Evolutionary conservation across 2,329 filamentous ascomycete species (phyloP).

Genomic region (Zopfia rhizophila): DNA sequence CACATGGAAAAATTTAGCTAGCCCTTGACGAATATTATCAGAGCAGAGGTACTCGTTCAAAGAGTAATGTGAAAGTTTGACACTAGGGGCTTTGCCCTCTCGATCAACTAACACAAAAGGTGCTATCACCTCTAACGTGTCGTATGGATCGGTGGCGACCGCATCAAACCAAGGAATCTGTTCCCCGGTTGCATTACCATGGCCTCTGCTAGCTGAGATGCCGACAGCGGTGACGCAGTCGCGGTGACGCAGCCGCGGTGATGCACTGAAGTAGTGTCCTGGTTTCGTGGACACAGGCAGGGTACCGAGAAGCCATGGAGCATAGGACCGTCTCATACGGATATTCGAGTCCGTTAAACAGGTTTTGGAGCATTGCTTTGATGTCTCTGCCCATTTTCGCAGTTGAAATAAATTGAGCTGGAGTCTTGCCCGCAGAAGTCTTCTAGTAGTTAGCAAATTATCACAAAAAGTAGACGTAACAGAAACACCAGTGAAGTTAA

Average conservation of each 20-base stretch:
- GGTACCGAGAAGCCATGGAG: slow-evolving; percentile 5
- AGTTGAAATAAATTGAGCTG: slow-evolving; percentile 14
- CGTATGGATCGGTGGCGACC: slow-evolving; percentile 15
- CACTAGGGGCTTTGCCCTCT: neutral
- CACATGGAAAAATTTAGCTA: slow-evolving; percentile 5
- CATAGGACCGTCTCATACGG: slow-evolving; percentile 5
- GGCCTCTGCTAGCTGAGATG: slow-evolving; percentile 12
- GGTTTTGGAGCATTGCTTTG: slow-evolving; percentile 6
- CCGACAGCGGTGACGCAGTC: slow-evolving; percentile 4
- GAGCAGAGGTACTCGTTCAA: slow-evolving; percentile 7
- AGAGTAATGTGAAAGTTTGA: slow-evolving; percentile 8
- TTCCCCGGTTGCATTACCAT: slow-evolving; percentile 13
- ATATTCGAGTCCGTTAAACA: slow-evolving; percentile 13
- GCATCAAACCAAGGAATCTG: slow-evolving; percentile 10
- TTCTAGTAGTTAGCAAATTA: no score
- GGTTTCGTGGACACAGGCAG: slow-evolving; percentile 3
- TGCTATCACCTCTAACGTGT: slow-evolving; percentile 14
- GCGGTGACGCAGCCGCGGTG: slow-evolving; percentile 2
- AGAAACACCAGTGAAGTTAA: no score
- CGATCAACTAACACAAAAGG: slow-evolving; percentile 11
- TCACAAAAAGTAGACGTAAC: no score
- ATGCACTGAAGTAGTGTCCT: slow-evolving; percentile 11
- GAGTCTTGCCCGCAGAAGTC: slow-evolving; percentile 8
- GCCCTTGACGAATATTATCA: neutral
- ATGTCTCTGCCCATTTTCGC: slow-evolving; percentile 12